Conservation (phyloP, 352 stramenopile genomes). For the Phytophthora uliginosa region DNA sequence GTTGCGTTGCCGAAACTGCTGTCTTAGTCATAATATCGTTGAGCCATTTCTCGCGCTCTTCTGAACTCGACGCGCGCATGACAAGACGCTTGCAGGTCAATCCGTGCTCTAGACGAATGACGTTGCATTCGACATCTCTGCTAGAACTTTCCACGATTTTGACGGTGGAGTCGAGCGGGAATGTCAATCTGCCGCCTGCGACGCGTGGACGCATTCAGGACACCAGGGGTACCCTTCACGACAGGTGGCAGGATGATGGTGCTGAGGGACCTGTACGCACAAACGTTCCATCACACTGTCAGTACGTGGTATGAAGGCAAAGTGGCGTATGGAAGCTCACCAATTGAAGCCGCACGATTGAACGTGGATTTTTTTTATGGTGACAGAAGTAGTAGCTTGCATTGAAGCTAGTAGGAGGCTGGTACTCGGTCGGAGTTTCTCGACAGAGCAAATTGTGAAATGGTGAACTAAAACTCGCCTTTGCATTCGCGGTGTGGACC, state of each 20-base stretch:
- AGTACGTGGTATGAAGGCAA: not conserved
- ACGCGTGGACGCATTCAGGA: slow-evolving; percentile 35
- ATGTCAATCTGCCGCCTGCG: slow-evolving; percentile 25
- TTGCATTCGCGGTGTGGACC: not conserved
- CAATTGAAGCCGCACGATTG: slow-evolving; percentile 30
- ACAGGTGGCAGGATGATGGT: slow-evolving; percentile 22
- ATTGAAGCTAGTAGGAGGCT: not conserved
- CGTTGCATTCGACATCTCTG: slow-evolving; percentile 19
- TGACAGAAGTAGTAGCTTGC: not conserved
- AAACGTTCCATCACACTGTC: not conserved
- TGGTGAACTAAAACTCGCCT: not conserved
- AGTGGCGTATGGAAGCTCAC: slow-evolving; percentile 11
- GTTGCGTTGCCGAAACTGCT: not conserved
- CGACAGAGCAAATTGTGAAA: slow-evolving; percentile 2
- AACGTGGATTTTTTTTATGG: slow-evolving; percentile 17
- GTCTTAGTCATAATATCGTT: slow-evolving; percentile 1
- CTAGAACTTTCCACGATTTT: slow-evolving; percentile 6
- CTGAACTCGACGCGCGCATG: slow-evolving; percentile 24
- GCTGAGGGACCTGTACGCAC: slow-evolving; percentile 25
- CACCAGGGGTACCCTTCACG: slow-evolving; percentile 16
- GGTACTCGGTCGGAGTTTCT: slow-evolving; percentile 4
- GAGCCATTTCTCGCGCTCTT: slow-evolving; percentile 21
- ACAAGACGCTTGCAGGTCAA: slow-evolving; percentile 7
- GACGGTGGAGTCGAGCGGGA: slow-evolving; percentile 30
- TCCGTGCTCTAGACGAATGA: slow-evolving; percentile 29